Base-by-base conservation (phyloP, 2,329 filamentous ascomycete species). In the Pochonia chlamydosporia region DNA sequence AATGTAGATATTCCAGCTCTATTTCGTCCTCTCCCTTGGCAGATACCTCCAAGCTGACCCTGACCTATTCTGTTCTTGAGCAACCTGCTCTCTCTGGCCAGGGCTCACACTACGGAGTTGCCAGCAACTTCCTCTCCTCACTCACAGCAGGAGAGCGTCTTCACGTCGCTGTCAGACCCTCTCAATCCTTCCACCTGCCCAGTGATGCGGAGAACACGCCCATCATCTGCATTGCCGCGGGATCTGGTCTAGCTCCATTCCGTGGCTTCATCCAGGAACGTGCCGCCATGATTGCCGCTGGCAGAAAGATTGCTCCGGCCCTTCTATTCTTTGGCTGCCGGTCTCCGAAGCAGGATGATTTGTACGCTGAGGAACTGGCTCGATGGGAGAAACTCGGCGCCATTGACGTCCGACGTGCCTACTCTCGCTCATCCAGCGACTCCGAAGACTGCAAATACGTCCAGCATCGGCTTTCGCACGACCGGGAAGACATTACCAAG, bases 21-120 rank as follows among this genome's bases (percentile, higher is more conserved):
- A 89, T 91, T 58, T 89, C 86, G 0, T 89, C 85, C 0, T 88
- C 85, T 0, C 84, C 86, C 0, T 71, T 88, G 0, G 71, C 69
- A 52, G 74, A 83, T 51, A 71, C 78, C 0, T 68, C 66, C 10
- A 71, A 72, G 48, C 76, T 78, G 43, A 82, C 83, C 0, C 73
- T 91, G 23, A 89, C 85, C 3, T 89, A 85, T 66, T 75, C 76
- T 3, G 75, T 90, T 1, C 73, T 87, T 43, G 74, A 83, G 41
- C 70, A 70, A 3, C 75, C 77, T 0, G 75, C 81, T 0, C 66
- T 74, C 10, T 71, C 74, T 2, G 70, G 70, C 43, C 70, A 71
- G 44, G 73, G 74, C 11, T 64, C 67, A 9, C 72, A 80, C 63
- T 59, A 77, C 6, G 83, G 83, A 43, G 81, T 85, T 2, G 78